phyloP scores from a whole-genome alignment of 495 filamentous ascomycete genomes.

The Melanomma pulvis-pyrius region DNA sequence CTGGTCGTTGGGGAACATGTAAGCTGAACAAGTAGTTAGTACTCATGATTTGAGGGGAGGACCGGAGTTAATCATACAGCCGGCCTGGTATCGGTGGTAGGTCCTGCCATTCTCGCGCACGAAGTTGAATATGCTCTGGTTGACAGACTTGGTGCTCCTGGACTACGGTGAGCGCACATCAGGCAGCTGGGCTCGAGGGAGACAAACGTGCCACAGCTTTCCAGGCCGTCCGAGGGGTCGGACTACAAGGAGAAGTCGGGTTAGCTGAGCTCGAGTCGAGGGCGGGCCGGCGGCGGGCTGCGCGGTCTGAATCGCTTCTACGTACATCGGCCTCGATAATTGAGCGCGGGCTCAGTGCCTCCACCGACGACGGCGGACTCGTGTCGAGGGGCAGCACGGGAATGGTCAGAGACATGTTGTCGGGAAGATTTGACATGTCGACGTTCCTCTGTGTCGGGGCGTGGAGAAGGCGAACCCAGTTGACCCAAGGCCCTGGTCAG shows the following conservation, averaged over 20 bases:
- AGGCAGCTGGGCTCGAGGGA: conserved; percentile 13
- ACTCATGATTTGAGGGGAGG: neutral
- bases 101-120: conserved; percentile 43
- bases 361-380: conserved; percentile 35
- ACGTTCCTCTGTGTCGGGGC: conserved; percentile 10
- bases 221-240: conserved; percentile 33
- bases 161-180: conserved; percentile 17
- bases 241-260: conserved; percentile 28
- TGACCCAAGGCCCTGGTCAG: neutral
- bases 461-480: conserved; percentile 28
- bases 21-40: conserved; percentile 36
- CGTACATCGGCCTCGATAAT: conserved; percentile 39
- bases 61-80: conserved; percentile 24
- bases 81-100: conserved; percentile 41
- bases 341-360: conserved; percentile 33
- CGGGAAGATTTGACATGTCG: conserved; percentile 18
- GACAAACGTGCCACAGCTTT: conserved; percentile 39
- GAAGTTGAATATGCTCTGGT: conserved; percentile 43
- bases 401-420: conserved; percentile 37
- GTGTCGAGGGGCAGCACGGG: conserved; percentile 29
- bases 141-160: conserved; percentile 43
- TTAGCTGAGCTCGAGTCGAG: conserved; percentile 23
- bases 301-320: neutral
- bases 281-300: neutral
- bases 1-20: conserved; percentile 42